Evolutionary conservation across 208 protist genomes (phyloP).

Genomic region (Trypanosoma cruzi): DNA sequence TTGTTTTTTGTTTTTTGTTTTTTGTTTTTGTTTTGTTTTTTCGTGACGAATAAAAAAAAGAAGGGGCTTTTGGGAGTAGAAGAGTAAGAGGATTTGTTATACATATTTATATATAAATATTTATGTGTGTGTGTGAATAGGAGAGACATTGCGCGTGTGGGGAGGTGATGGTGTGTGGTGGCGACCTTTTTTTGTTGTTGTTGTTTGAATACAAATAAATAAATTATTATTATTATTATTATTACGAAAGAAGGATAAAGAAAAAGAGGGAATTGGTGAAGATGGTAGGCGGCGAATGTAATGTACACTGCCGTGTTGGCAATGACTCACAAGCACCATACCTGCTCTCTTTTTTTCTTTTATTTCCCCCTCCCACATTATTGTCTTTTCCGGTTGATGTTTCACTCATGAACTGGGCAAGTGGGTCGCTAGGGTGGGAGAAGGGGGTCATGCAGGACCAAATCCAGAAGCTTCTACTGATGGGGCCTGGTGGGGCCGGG

Average conservation of each 20-base stretch:
- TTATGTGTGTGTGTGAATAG: too few relatives aligned
- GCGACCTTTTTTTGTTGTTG: not conserved
- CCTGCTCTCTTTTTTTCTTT: not conserved
- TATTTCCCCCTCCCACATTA: not conserved
- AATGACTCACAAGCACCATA: too few relatives aligned
- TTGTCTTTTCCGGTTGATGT: constrained; percentile 5
- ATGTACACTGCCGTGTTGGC: too few relatives aligned
- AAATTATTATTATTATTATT: too few relatives aligned
- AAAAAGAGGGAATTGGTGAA: too few relatives aligned
- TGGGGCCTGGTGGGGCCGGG: constrained; percentile 93
- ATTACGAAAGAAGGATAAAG: too few relatives aligned
- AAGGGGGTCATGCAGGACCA: constrained; percentile 62
- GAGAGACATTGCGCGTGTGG: too few relatives aligned
- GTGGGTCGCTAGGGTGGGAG: not conserved
- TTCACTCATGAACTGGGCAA: not conserved
- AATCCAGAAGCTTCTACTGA: constrained; percentile 96
- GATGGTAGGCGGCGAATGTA: too few relatives aligned
- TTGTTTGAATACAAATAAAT: too few relatives aligned
- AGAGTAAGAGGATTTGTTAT: too few relatives aligned
- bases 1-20: constrained; percentile 8
- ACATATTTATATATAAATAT: too few relatives aligned
- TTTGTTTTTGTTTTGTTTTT: constrained; percentile 19
- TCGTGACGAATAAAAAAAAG: not conserved
- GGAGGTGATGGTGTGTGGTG: not conserved
- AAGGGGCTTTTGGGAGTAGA: too few relatives aligned